Evolutionary conservation across 306 rosid genomes (phyloP).

Genomic region (Citrullus mucosospermus): DNA sequence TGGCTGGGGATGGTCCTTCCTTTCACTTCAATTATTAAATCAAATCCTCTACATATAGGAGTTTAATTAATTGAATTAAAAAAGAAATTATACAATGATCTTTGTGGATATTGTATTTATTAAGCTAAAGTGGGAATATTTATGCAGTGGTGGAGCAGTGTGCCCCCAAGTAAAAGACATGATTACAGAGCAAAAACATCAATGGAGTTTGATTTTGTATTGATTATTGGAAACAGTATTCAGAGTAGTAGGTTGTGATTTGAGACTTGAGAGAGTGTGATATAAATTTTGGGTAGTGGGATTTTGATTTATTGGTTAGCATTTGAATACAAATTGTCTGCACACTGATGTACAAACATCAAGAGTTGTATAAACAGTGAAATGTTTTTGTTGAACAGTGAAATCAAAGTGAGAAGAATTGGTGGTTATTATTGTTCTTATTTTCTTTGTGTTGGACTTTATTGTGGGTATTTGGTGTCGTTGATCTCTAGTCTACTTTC

Average conservation of each 20-base stretch:
- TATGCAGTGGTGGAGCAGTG: not conserved
- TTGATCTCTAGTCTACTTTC: no score
- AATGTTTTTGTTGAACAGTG: not conserved
- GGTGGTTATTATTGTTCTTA: not conserved
- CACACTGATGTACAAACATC: not conserved
- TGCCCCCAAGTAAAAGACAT: conserved; percentile 4
- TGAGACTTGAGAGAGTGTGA: not conserved
- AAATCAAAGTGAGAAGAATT: not conserved
- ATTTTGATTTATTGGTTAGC: not conserved
- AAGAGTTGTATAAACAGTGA: not conserved
- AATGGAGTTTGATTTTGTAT: conserved; percentile 1
- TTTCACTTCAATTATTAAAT: not conserved
- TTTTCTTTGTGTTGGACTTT: no score
- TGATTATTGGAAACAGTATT: not conserved
- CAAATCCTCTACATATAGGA: not conserved
- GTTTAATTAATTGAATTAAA: not conserved
- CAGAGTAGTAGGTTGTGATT: not conserved
- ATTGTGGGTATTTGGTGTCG: no score
- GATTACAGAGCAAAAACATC: not conserved
- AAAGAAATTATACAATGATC: not conserved
- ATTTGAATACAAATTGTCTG: not conserved
- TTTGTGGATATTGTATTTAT: not conserved
- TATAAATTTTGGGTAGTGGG: not conserved
- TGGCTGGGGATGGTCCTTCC: conserved; percentile 7
- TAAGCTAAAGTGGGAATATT: not conserved